These are phyloP conservation scores for Diaporthe australafricana DNA, from an alignment of 2,329 filamentous ascomycete genomes.

Conservation along the genomic window DNA sequence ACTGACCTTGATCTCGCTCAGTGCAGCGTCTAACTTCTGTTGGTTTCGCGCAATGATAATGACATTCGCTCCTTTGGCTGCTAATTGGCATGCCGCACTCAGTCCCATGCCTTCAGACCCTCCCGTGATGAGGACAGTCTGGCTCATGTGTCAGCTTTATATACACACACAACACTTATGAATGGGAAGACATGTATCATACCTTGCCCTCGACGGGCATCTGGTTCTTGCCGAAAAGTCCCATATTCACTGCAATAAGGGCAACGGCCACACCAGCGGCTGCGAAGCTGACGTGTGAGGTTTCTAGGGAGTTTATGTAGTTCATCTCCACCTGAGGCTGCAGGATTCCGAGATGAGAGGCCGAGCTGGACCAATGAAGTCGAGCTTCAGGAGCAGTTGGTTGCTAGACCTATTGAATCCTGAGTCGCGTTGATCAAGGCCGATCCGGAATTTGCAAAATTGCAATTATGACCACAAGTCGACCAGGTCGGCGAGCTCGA, in stretches of 20 bases:
- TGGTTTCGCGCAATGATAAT: constrained; percentile 74
- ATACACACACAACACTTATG: not conserved
- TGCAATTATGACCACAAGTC: not conserved
- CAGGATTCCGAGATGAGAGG: not conserved
- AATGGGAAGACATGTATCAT: constrained; percentile 42
- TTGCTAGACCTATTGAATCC: not conserved
- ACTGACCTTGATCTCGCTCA: constrained; percentile 65
- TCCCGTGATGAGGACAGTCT: constrained; percentile 78
- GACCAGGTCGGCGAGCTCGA: not conserved
- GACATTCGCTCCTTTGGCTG: constrained; percentile 75
- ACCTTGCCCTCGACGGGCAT: constrained; percentile 90
- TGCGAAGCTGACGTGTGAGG: constrained; percentile 41
- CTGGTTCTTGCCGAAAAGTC: constrained; percentile 78
- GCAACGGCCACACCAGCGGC: constrained; percentile 49
- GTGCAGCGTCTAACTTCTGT: constrained; percentile 67
- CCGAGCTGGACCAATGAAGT: not conserved
- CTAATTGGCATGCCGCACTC: constrained; percentile 69
- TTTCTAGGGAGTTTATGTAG: constrained; percentile 36
- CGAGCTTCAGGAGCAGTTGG: not conserved
- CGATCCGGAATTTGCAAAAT: not conserved
- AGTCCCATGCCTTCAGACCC: constrained; percentile 79
- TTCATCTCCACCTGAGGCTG: constrained; percentile 39
- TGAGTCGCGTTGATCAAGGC: not conserved
- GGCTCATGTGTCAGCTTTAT: constrained; percentile 22
- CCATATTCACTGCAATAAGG: constrained; percentile 65